A percentile compares a stretch with the other conserved stretches of the same genome.
These are phyloP conservation scores for Elaeis oleifera DNA, from an alignment of 202 grass and related monocot species.

Conservation along the genomic window DNA sequence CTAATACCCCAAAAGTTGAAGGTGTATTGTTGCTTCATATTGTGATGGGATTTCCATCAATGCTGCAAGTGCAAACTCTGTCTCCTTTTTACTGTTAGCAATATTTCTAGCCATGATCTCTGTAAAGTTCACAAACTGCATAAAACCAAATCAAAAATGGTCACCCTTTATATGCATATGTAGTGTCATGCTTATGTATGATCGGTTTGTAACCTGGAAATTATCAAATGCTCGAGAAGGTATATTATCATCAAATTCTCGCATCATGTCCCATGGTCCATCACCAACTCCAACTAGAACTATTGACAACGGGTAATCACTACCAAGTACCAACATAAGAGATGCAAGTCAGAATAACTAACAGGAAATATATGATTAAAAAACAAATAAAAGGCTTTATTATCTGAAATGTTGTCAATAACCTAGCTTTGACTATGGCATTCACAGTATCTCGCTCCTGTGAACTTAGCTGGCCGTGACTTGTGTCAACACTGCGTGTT, in stretches of 20 bases:
- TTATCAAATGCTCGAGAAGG: conserved; percentile 66
- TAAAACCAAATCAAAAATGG: conserved; percentile 9
- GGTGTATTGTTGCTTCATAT: conserved; percentile 48
- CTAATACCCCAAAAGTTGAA: conserved; percentile 59
- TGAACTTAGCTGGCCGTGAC: conserved; percentile 43
- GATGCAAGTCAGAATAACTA: too few species aligned
- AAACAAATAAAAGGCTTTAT: too few species aligned
- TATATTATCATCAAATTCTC: conserved; percentile 65
- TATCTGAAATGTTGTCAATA: neutral
- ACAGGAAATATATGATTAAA: too few species aligned
- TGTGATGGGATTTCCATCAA: conserved; percentile 72
- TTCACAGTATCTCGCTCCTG: conserved; percentile 61
- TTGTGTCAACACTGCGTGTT: conserved; percentile 41
- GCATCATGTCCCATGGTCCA: conserved; percentile 85
- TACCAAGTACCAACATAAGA: conserved; percentile 23
- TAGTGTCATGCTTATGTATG: conserved; percentile 1
- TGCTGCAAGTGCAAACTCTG: conserved; percentile 80
- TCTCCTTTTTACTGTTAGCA: conserved; percentile 64
- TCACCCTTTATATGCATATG: conserved; percentile 4
- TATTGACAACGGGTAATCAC: conserved; percentile 70
- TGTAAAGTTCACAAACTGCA: conserved; percentile 98
- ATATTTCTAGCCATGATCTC: conserved; percentile 92
- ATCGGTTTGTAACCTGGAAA: conserved; percentile 45
- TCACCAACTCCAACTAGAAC: conserved; percentile 78
- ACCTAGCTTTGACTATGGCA: conserved; percentile 84